Base-by-base conservation (phyloP, 768 basidiomycete species). In the Termitomyces sp. region DNA sequence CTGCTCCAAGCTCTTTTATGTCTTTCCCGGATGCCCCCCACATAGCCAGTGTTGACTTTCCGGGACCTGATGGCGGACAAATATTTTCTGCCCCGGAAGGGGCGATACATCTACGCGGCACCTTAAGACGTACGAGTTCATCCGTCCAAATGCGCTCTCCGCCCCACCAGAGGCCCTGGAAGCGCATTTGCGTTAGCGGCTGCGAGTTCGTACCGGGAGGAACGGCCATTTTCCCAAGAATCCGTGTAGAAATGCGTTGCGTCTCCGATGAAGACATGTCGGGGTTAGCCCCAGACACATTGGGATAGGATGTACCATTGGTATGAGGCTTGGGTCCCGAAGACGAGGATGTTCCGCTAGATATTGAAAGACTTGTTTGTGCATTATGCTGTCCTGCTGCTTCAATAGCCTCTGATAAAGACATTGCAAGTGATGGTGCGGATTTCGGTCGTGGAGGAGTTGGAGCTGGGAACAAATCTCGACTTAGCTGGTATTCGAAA, bases 91-190 rank as follows among this genome's bases (percentile, higher is more conserved):
- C 79, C 23, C 91, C 90, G 40, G 76, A 65, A 6, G 89, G 89
- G 13, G 88, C 88, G 57, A 92, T 77, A 61, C 83, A 83, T 36
- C 78, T 74, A 41, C 90, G 81, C 1, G 85, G 80, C 28, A 88
- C 71, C 66, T 91, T 91, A 51, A 96, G 76, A 26, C 93, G 83
- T 40, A 95, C 82, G 57, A 95, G 81, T 62, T 96, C 93, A 59
- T 89, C 90, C 5, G 81, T 76, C 93, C 93, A 96, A 55, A 95
- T 90, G 33, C 91, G 81, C 67, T 95, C 93, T 1, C 87, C 84
- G 8, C 94, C 94, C 88, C 89, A 91, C 92, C 92, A 96, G 8
- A 95, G 68, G 1, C 91, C 91, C 67, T 93, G 89, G 67, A 84
- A 92, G 44, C 84, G 77, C 51, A 73, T 79, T 66, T 89, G 87